Conservation (phyloP, 768 basidiomycete genomes). For the Pleurotus djamor region DNA sequence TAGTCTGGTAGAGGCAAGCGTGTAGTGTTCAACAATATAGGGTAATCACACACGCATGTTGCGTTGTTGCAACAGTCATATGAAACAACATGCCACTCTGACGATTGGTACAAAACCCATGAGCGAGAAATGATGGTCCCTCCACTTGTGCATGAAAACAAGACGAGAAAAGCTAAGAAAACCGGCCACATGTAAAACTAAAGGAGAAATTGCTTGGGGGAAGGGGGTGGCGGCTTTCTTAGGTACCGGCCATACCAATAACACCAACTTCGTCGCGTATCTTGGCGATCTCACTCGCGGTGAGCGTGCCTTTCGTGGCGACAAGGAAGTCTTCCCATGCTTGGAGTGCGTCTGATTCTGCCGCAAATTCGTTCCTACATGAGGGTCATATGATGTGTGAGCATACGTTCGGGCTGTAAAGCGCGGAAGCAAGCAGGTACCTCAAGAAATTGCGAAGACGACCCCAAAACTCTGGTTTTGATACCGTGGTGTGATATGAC, state of each 20-base stretch:
- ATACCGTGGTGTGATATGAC: constrained; percentile 66
- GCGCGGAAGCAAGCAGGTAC: not conserved
- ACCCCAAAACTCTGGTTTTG: constrained; percentile 80
- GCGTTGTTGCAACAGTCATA: no score
- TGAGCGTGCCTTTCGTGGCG: constrained; percentile 77
- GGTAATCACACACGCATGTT: no score
- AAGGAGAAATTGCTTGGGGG: no score
- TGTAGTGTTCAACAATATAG: no score
- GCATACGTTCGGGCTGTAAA: not conserved
- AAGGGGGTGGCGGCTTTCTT: constrained; percentile 8
- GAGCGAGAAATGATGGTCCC: no score
- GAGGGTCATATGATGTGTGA: constrained; percentile 1
- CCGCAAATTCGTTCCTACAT: constrained; percentile 58
- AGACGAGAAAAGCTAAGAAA: no score
- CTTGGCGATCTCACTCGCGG: constrained; percentile 85
- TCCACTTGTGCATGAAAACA: no score
- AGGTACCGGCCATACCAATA: constrained; percentile 85
- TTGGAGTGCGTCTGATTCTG: constrained; percentile 57
- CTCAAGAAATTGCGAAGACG: constrained; percentile 59
- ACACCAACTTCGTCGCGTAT: constrained; percentile 89
- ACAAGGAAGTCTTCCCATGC: constrained; percentile 89
- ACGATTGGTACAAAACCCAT: no score
- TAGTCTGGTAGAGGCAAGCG: no score
- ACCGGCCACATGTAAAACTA: no score
- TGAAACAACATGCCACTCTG: no score